Evolutionary conservation across 768 basidiomycete species (phyloP).

Genomic region (Trametes punicea): DNA sequence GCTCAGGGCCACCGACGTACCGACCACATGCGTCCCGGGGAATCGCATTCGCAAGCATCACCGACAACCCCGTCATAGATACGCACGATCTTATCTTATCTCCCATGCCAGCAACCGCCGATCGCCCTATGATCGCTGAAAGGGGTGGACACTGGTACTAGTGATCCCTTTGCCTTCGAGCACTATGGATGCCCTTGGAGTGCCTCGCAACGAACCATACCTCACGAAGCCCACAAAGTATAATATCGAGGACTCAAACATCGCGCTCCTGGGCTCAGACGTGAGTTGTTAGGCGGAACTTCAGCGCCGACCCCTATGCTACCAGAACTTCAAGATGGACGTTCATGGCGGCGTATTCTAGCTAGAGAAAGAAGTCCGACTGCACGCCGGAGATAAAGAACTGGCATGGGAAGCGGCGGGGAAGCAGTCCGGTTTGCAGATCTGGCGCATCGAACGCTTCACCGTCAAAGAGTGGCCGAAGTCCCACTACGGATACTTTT

Average conservation of each 20-base stretch:
- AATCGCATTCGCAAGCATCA: neutral
- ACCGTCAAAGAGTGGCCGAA: constrained; percentile 51
- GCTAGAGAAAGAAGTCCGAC: constrained; percentile 56
- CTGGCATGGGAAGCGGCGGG: constrained; percentile 51
- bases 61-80: constrained; percentile 1
- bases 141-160: neutral
- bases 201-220: neutral
- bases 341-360: constrained; percentile 20
- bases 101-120: neutral
- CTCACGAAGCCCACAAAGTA: constrained; percentile 46
- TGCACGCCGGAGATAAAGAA: constrained; percentile 50
- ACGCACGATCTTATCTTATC: neutral
- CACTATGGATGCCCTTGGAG: neutral
- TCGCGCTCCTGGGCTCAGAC: constrained; percentile 60
- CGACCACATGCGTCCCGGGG: no score
- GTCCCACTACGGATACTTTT: constrained; percentile 51
- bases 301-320: neutral
- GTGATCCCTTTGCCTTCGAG: neutral
- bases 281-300: no score
- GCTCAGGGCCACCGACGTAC: no score
- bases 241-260: constrained; percentile 61
- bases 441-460: constrained; percentile 62
- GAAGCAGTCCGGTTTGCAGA: constrained; percentile 40
- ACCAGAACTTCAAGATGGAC: neutral
- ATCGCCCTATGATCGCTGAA: neutral